These are phyloP conservation scores for Boletus reticuloceps DNA, from an alignment of 768 basidiomycete species.

Conservation along the genomic window DNA sequence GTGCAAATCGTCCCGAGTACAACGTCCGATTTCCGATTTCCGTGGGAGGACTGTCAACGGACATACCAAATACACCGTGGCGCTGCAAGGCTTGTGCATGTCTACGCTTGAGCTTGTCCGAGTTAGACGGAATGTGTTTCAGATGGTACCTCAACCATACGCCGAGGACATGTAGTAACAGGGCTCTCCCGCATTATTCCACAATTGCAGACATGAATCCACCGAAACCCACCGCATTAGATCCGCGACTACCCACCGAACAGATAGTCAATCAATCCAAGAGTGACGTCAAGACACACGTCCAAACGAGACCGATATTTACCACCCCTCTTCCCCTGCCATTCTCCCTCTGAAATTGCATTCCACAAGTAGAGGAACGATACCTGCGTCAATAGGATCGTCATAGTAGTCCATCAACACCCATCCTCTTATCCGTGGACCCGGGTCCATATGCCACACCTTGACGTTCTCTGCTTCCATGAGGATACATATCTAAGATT, in stretches of 20 bases:
- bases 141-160: neutral
- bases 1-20: neutral
- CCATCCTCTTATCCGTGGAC: constrained; percentile 67
- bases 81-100: no score
- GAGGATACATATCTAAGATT: neutral
- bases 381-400: constrained; percentile 48
- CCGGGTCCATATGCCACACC: neutral
- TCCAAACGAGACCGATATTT: neutral
- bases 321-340: constrained; percentile 43
- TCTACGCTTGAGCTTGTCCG: neutral
- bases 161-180: neutral
- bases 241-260: neutral
- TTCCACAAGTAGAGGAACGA: constrained; percentile 71
- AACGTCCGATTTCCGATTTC: neutral
- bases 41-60: neutral
- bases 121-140: neutral
- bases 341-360: constrained; percentile 66
- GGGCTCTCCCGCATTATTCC: neutral
- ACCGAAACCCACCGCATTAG: neutral
- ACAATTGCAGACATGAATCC: neutral
- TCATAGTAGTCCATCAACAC: constrained; percentile 70
- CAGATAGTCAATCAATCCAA: neutral
- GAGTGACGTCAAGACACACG: neutral
- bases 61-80: no score
- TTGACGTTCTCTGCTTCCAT: neutral